Base-by-base conservation (phyloP, 2,329 filamentous ascomycete genomes). In the Reticulascus tulasneorum region DNA sequence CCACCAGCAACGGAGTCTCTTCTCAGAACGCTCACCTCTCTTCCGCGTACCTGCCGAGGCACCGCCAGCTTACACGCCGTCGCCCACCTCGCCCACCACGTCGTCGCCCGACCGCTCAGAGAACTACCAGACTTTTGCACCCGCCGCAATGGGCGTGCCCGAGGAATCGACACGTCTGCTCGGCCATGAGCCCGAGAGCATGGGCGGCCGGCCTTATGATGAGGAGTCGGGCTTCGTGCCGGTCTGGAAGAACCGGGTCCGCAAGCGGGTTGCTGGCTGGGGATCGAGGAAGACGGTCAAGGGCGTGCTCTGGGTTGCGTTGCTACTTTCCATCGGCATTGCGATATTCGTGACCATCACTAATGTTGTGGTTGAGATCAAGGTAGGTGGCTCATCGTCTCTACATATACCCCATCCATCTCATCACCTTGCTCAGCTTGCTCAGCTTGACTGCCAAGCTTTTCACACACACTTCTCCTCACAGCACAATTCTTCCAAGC, bases 21-120 rank as follows among this genome's bases (percentile, higher is more conserved):
- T 26, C 24, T 42, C 33, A 12, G 15, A 35, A 2, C 10, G 38
- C 20, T 19, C 38, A 8, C 38, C 38, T 11, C 21, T 42, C 10
- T 42, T 42, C 18, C 40, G 43, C 40, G 39, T 45, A 23, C 55
- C 49, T 4, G 42, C 47, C 25, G 67, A 70, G 37, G 69, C 70
- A 6, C 71, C 71, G 9, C 71, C 71, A 7, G 71, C 71, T 9
- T 75, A 75, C 50, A 68, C 66, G 3, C 68, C 69, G 7, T 66
- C 61, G 11, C 55, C 40, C 28, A 40, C 40, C 9, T 42, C 40
- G 10, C 40, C 40, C 50, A 39, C 46, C 4, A 41, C 45, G 5
- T 57, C 59, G 12, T 63, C 64, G 10, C 53, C 59, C 7, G 44
- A 53, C 12, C 37, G 37, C 19, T 38, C 30, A 31, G 52, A 42